Percentiles rank a stretch among this genome's conserved stretches.
Evolutionary conservation across 345 rosid genomes (phyloP).

Genomic region (Moringa oleifera): DNA sequence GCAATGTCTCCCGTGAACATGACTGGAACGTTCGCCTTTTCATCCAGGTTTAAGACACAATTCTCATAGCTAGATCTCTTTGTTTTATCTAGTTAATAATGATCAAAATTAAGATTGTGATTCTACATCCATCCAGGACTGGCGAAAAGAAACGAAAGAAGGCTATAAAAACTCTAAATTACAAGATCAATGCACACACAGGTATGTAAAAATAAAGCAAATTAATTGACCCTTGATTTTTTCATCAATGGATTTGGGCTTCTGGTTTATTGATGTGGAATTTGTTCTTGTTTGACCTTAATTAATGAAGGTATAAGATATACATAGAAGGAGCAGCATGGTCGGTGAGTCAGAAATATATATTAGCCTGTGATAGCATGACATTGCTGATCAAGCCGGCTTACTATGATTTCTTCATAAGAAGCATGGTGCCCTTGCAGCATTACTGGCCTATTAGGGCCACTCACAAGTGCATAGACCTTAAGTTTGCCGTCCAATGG

Average conservation of each 20-base stretch:
- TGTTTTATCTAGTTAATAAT: too few relatives aligned
- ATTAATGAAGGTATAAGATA: conserved; percentile 23
- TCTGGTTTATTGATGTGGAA: too few relatives aligned
- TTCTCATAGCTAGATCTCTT: too few relatives aligned
- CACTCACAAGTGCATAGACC: conserved; percentile 14
- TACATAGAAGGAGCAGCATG: conserved; percentile 34
- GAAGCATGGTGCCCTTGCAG: conserved; percentile 28
- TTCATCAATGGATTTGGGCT: background rate
- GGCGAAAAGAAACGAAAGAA: conserved; percentile 20
- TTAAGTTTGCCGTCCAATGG: conserved; percentile 36
- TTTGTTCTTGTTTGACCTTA: background rate
- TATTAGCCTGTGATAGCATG: conserved; percentile 32
- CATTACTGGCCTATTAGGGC: conserved; percentile 35
- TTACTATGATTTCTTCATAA: conserved; percentile 28
- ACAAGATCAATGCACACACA: conserved; percentile 45
- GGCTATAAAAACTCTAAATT: conserved; percentile 38
- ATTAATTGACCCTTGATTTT: background rate
- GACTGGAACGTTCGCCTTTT: conserved; percentile 22
- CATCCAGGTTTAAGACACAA: conserved; percentile 2
- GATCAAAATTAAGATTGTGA: too few relatives aligned
- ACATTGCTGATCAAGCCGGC: conserved; percentile 22
- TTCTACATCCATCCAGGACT: conserved; percentile 22
- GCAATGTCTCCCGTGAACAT: background rate
- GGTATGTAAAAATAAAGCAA: conserved; percentile 24
- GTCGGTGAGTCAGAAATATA: conserved; percentile 42